A percentile compares a stretch with the other conserved stretches of the same genome.
These are phyloP conservation scores for Escovopsis weberi DNA, from an alignment of 2,329 filamentous ascomycete species.

Conservation along the genomic window DNA sequence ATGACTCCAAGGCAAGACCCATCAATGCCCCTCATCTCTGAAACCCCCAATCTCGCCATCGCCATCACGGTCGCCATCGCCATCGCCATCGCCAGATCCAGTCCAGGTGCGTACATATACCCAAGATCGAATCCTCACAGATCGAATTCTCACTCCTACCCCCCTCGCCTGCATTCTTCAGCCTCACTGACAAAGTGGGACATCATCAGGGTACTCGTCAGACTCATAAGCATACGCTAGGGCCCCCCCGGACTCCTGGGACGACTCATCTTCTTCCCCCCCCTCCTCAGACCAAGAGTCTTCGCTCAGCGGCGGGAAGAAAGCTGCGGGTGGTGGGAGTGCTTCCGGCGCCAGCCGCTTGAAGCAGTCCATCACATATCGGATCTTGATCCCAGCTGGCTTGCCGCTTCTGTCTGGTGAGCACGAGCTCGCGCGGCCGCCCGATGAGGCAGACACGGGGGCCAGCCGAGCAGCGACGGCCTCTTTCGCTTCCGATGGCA, in stretches of 20 bases:
- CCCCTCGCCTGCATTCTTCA: too few relatives aligned
- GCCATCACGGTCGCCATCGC: too few relatives aligned
- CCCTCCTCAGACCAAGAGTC: slow-evolving; percentile 22
- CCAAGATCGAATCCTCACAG: too few relatives aligned
- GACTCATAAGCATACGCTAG: slow-evolving; percentile 24
- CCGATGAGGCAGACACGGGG: slow-evolving; percentile 26
- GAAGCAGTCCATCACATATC: slow-evolving; percentile 30
- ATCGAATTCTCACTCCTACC: too few relatives aligned
- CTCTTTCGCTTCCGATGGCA: slow-evolving; percentile 21
- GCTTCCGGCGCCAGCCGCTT: slow-evolving; percentile 30
- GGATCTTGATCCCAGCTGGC: slow-evolving; percentile 21
- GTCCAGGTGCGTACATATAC: too few relatives aligned
- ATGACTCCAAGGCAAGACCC: too few relatives aligned
- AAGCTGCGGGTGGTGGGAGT: slow-evolving; percentile 38
- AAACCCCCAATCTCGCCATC: too few relatives aligned
- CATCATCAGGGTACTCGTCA: slow-evolving; percentile 26
- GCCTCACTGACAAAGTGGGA: slow-evolving; percentile 22
- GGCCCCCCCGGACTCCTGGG: slow-evolving; percentile 18
- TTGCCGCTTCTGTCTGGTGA: not conserved
- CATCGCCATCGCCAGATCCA: too few relatives aligned
- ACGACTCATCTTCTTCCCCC: slow-evolving; percentile 15
- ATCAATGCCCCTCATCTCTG: too few relatives aligned
- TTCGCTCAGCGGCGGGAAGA: slow-evolving; percentile 32
- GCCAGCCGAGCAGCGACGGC: slow-evolving; percentile 28
- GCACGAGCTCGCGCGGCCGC: slow-evolving; percentile 7